Percentiles rank a stretch among this genome's conserved stretches.
Conservation (phyloP, 2,329 filamentous ascomycete species). For the Colletotrichum sp. region DNA sequence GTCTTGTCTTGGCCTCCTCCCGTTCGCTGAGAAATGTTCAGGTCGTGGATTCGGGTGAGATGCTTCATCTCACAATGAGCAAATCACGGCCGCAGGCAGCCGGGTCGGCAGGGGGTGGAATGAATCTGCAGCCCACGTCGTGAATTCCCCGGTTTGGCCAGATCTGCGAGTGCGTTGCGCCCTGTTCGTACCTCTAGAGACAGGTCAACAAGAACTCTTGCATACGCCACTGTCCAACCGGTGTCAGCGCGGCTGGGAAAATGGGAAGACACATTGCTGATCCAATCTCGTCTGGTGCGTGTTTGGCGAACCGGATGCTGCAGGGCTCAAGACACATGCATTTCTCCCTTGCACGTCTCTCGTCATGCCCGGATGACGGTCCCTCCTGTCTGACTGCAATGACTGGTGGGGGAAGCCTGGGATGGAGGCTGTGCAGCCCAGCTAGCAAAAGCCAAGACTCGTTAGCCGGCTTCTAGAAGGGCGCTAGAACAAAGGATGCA, state of each 20-base stretch:
- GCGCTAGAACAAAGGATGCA: constrained; percentile 22
- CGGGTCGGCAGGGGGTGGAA: neutral
- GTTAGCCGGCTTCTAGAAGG: constrained; percentile 14
- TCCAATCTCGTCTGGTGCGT: neutral
- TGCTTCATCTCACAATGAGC: neutral
- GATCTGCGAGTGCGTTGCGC: neutral
- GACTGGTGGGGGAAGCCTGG: neutral
- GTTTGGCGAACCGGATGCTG: neutral
- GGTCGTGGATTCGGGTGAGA: neutral
- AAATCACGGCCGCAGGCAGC: neutral
- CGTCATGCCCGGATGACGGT: constrained; percentile 5
- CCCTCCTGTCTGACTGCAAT: neutral
- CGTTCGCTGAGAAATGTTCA: neutral
- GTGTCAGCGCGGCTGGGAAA: neutral
- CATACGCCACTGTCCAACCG: neutral
- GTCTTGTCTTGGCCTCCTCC: neutral
- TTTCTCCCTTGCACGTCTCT: neutral
- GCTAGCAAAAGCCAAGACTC: neutral
- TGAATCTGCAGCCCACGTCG: neutral
- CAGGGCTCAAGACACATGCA: neutral
- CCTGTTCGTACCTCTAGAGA: neutral
- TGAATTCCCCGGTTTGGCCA: neutral
- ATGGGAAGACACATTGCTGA: neutral
- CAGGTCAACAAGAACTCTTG: neutral
- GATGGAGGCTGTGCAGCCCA: neutral